Conservation (phyloP, 371 early-diverging fungal genomes). For the Phascolomyces articulosus region DNA sequence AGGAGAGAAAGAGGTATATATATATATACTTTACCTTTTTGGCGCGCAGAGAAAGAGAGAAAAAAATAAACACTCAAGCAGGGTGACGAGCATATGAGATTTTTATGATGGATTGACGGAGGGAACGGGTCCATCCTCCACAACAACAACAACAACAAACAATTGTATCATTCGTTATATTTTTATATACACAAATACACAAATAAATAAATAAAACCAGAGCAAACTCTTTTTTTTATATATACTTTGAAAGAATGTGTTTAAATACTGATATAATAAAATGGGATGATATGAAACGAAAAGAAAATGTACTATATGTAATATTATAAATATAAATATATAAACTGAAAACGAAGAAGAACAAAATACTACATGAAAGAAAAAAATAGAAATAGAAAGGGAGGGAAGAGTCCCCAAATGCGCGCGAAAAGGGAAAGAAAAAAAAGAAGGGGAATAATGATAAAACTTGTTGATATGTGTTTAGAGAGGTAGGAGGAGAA, state of each 20-base stretch:
- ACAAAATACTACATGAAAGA: slow-evolving; percentile 11
- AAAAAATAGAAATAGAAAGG: not conserved
- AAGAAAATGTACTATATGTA: slow-evolving; percentile 5
- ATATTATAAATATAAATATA: not conserved
- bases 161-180: not conserved
- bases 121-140: not conserved
- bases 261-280: not conserved
- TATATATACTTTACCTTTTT: not conserved
- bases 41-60: not conserved
- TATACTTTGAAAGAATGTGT: not conserved
- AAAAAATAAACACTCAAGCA: not conserved
- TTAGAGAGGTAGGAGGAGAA: too few relatives aligned
- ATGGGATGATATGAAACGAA: not conserved
- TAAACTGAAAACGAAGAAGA: not conserved
- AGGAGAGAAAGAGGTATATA: too few relatives aligned
- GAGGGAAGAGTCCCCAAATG: slow-evolving; percentile 4
- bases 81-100: not conserved
- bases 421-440: too few relatives aligned
- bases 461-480: too few relatives aligned
- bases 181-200: not conserved
- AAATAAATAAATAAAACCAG: not conserved
- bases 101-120: not conserved
- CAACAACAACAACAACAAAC: not conserved
- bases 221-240: slow-evolving; percentile 2
- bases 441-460: too few relatives aligned